Evolutionary conservation across 192 early-diverging fungal species (phyloP), one percentile per base, ranked within the genome.

Genomic region (Backusella psychrophila): DNA sequence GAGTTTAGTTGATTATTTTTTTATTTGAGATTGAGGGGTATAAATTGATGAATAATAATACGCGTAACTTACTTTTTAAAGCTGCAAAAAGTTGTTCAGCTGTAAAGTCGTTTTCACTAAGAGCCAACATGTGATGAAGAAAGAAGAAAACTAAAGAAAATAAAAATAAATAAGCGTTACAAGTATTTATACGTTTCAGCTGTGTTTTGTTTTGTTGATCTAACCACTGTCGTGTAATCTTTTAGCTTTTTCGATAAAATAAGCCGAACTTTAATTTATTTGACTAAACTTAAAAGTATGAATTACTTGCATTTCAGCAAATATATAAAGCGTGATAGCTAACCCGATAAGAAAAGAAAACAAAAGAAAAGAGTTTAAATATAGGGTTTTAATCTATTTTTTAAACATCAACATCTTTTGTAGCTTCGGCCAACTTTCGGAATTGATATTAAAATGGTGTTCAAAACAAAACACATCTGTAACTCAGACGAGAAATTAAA

Each of bases 11-110:
- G 1, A 29, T 63, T 63, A 23, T 29, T 29, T 8, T 63, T 4
- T 11, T 56, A 23, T 23, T 56, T 56, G 8, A 21, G 56, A 63
- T 9, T 49, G 15, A 1, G 46, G 19, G 33, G 33, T 3, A 19
- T 49, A n/a, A 49, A 19, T 6, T 17, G 46, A n/a, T 6, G 19
- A 49, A 21, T 6, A 19, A 21, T 19, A 63, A 21, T 29, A 63
- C 56, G 26, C 23, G 1, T 23, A 63, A 63, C 21, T 29, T 63
- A 63, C 56, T 63, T 63, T 23, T 63, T 63, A 63, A 63, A 63
- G 56, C 56, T 29, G 56, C 56, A 63, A 63, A 63, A 63, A 63
- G 56, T 23, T 63, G 56, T 29, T 63, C 56, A 63, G 56, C 21
- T 63, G 56, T 63, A 63, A 63, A 63, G 11, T 26, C 56, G 26